Evolutionary conservation across 495 filamentous ascomycete species (phyloP).

Genomic region (Diplogelasinospora grovesii): DNA sequence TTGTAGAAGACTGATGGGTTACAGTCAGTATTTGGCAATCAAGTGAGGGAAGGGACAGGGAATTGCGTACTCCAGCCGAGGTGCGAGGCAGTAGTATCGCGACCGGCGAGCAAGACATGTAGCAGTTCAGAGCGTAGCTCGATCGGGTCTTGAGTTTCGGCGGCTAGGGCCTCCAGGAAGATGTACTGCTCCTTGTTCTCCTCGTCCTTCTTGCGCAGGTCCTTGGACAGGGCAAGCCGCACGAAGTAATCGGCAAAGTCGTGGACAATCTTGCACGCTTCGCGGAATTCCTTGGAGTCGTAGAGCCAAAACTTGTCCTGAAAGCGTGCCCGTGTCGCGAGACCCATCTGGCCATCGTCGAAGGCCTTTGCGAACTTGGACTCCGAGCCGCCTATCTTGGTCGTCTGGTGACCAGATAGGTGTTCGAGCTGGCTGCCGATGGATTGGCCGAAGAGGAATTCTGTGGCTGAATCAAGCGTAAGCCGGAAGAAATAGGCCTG

Average conservation of each 20-base stretch:
- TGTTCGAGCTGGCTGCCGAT: constrained; percentile 29
- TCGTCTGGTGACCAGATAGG: no score
- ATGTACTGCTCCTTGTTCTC: constrained; percentile 40
- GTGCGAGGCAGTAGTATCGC: constrained; percentile 50
- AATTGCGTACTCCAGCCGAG: no score
- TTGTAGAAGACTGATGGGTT: constrained; percentile 49
- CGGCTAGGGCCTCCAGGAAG: constrained; percentile 58
- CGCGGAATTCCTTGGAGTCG: constrained; percentile 33
- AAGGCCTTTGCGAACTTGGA: no score
- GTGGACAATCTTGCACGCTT: constrained; percentile 41
- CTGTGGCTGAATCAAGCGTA: constrained; percentile 64
- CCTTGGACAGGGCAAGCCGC: constrained; percentile 6
- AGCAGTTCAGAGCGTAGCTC: constrained; percentile 57
- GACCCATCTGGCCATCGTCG: constrained; percentile 39
- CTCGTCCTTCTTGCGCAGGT: constrained; percentile 1
- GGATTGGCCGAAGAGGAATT: constrained; percentile 64
- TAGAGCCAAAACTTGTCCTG: no score
- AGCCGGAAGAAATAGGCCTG: constrained; percentile 59
- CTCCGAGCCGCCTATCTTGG: no score
- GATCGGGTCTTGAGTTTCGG: constrained; percentile 49
- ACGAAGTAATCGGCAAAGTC: constrained; percentile 47
- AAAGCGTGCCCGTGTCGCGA: no score
- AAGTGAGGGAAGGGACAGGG: no score
- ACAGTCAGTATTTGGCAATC: no score
- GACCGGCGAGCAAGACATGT: constrained; percentile 57